Conservation (phyloP, 164 flowering plant genomes). For the Vitis riparia region DNA sequence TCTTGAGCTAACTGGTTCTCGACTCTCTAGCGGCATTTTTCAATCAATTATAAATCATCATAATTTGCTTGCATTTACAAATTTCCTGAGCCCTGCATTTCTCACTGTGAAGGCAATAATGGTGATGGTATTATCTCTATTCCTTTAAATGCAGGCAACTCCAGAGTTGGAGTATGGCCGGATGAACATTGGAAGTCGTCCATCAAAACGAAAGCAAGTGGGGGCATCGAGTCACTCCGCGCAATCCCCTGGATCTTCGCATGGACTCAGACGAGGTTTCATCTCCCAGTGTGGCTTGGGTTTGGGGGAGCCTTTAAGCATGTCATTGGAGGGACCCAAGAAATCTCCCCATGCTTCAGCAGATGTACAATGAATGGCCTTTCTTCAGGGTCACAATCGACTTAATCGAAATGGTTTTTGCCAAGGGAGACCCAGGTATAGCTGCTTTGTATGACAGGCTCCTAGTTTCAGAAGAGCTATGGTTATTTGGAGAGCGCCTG, state of each 20-base stretch:
- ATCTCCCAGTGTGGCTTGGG: constrained; percentile 98
- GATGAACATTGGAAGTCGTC: constrained; percentile 99
- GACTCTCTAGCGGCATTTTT: no score
- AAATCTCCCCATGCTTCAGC: constrained; percentile 75
- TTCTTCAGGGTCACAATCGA: constrained; percentile 95
- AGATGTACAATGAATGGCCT: constrained; percentile 94
- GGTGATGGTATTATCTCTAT: not conserved
- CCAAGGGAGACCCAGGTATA: constrained; percentile 94
- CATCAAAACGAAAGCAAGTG: constrained; percentile 93
- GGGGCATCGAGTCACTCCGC: constrained; percentile 94
- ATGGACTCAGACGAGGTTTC: constrained; percentile 97
- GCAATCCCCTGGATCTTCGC: constrained; percentile 99
- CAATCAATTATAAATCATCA: no score
- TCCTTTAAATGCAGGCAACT: constrained; percentile 63
- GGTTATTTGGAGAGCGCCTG: constrained; percentile 76
- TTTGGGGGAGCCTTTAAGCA: constrained; percentile 89
- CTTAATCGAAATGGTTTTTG: constrained; percentile 96
- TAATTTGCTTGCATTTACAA: no score
- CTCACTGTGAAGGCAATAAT: no score
- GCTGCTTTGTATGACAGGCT: constrained; percentile 89
- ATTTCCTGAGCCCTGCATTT: no score
- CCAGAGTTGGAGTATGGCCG: constrained; percentile 95
- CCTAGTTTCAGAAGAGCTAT: constrained; percentile 74
- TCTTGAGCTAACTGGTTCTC: no score
- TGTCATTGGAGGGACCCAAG: constrained; percentile 63